Evolutionary conservation across 768 basidiomycete species (phyloP).

Genomic region (Xanthoconium stramineum): DNA sequence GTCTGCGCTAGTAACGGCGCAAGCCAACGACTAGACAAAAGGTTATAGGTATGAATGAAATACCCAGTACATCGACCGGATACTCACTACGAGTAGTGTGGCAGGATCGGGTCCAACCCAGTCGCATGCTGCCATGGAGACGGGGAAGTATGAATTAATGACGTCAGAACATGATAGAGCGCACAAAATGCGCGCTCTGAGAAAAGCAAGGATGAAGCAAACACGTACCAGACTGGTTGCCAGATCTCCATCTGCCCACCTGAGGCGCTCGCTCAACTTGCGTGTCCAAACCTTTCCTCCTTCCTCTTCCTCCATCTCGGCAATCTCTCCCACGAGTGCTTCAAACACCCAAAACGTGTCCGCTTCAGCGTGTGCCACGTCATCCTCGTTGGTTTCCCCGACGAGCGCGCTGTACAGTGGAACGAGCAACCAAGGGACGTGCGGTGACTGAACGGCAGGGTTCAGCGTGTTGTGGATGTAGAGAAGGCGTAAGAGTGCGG

Average conservation of each 20-base stretch:
- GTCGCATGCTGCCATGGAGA: slow-evolving; percentile 45
- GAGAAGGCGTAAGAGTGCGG: slow-evolving; percentile 64
- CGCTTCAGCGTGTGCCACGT: slow-evolving; percentile 67
- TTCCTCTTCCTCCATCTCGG: slow-evolving; percentile 70
- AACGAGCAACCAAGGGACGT: slow-evolving; percentile 66
- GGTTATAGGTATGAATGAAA: background rate
- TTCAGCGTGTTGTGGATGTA: slow-evolving; percentile 72
- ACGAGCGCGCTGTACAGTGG: slow-evolving; percentile 62
- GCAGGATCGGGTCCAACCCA: slow-evolving; percentile 66
- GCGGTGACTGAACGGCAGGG: slow-evolving; percentile 65
- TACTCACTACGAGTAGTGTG: slow-evolving; percentile 79
- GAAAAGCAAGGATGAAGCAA: background rate
- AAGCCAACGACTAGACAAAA: slow-evolving; percentile 61
- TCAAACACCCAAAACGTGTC: slow-evolving; percentile 85
- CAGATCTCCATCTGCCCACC: slow-evolving; percentile 64
- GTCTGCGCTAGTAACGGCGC: slow-evolving; percentile 70
- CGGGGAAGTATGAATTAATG: background rate
- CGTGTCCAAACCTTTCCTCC: slow-evolving; percentile 60
- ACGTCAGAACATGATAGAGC: background rate
- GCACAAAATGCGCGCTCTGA: background rate
- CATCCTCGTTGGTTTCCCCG: slow-evolving; percentile 59
- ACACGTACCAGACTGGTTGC: slow-evolving; percentile 51
- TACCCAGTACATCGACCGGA: background rate
- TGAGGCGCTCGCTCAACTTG: slow-evolving; percentile 55
- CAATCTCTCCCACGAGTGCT: slow-evolving; percentile 66